Conservation (phyloP, 1,284 basidiomycete genomes). For the Athelia psychrophila region DNA sequence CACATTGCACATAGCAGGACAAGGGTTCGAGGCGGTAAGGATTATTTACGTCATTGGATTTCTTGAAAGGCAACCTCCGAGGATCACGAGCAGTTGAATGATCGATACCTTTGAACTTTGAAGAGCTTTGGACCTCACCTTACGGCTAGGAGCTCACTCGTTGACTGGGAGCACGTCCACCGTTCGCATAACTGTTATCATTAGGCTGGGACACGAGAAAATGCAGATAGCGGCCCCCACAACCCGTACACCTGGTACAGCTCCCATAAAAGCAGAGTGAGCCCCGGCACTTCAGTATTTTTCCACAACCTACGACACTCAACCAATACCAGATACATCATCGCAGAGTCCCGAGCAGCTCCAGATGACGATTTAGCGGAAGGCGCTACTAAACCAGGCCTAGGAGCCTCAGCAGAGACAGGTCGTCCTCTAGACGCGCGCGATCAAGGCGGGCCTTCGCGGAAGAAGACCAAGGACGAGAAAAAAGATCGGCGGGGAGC, state of each 20-base stretch:
- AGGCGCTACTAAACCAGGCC: constrained; percentile 44
- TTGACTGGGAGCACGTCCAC: too few relatives aligned
- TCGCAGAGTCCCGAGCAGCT: constrained; percentile 26
- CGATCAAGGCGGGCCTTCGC: constrained; percentile 23
- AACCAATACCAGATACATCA: constrained; percentile 53
- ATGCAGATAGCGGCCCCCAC: too few relatives aligned
- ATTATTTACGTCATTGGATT: too few relatives aligned
- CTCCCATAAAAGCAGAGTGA: constrained; percentile 76
- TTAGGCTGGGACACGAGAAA: too few relatives aligned
- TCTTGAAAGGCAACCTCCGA: too few relatives aligned
- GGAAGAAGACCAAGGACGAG: constrained; percentile 54
- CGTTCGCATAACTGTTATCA: too few relatives aligned
- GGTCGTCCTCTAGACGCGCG: constrained; percentile 22
- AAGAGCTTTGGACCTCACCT: too few relatives aligned
- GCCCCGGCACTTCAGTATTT: constrained; percentile 19
- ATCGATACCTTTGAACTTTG: too few relatives aligned
- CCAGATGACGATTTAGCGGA: constrained; percentile 81
- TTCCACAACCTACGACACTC: constrained; percentile 2
- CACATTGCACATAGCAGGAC: too few relatives aligned
- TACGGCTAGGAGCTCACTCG: too few relatives aligned
- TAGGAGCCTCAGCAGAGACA: constrained; percentile 12
- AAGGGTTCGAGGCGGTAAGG: too few relatives aligned
- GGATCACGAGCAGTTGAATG: too few relatives aligned
- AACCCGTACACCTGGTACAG: constrained; percentile 56
- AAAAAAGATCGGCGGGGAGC: constrained; percentile 73